Percentiles rank a stretch among this genome's conserved stretches.
phyloP scores from a whole-genome alignment of 2,329 filamentous ascomycete species.

The Paecilomyces variotii region DNA sequence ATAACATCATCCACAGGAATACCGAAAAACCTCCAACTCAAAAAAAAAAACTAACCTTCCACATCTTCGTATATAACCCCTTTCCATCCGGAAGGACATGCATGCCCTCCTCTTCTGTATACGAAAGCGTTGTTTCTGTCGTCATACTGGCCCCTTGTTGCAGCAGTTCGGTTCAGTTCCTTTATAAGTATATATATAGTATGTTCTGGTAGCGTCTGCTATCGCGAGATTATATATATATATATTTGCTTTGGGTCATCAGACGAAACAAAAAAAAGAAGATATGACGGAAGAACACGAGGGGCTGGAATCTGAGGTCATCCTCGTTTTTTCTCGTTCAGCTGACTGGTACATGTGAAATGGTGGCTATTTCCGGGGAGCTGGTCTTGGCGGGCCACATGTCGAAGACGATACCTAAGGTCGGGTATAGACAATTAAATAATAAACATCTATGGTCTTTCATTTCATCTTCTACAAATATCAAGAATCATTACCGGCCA shows the following conservation, averaged over 20 bases:
- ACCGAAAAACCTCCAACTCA: background rate
- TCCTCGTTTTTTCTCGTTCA: background rate
- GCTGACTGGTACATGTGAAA: background rate
- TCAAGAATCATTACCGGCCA: no score
- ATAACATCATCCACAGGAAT: background rate
- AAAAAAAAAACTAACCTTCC: conserved; percentile 42
- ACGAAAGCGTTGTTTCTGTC: conserved; percentile 16
- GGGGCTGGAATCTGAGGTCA: background rate
- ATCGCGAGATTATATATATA: no score
- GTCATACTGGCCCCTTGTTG: background rate
- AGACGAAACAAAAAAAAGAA: no score
- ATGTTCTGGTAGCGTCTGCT: no score
- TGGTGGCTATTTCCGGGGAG: background rate
- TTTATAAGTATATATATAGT: no score
- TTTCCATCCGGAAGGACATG: conserved; percentile 45
- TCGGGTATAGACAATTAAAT: background rate
- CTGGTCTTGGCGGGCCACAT: background rate
- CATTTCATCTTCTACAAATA: background rate
- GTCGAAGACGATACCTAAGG: no score
- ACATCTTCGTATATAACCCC: conserved; percentile 55
- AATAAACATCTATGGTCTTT: background rate
- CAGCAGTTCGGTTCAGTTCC: no score
- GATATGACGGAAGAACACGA: background rate
- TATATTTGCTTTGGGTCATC: no score
- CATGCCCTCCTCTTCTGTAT: conserved; percentile 43